Percentiles rank a stretch among this genome's conserved stretches.
Evolutionary conservation across 75 land plant genomes (phyloP).

Genomic region (Picea glauca): DNA sequence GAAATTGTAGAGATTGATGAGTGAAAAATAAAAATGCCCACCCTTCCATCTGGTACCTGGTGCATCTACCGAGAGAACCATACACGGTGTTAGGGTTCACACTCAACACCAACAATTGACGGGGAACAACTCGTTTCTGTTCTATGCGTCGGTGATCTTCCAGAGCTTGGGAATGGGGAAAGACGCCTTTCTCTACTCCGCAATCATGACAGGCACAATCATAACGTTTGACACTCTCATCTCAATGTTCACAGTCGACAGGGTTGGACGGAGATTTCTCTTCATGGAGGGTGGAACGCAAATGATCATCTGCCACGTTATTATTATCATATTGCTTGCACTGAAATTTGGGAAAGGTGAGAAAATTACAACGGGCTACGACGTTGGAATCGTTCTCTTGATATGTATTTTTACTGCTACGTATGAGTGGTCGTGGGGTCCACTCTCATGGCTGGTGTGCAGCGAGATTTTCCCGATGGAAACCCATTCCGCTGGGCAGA

Average conservation of each 20-base stretch:
- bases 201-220: conserved; percentile 52
- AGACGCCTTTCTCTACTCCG: conserved; percentile 57
- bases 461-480: no score
- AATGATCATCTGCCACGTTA: conserved; percentile 68
- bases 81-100: no score
- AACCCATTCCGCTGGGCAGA: no score
- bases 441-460: no score
- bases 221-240: conserved; percentile 54
- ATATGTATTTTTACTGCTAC: conserved; percentile 60
- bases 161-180: conserved; percentile 74
- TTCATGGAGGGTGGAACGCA: conserved; percentile 69
- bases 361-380: conserved; percentile 33
- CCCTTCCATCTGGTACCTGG: no score
- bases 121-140: conserved; percentile 82
- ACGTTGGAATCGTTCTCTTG: conserved; percentile 40
- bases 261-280: conserved; percentile 63
- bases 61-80: no score
- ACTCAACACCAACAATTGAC: conserved; percentile 77
- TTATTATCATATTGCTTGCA: conserved; percentile 11
- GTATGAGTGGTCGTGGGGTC: conserved; percentile 18
- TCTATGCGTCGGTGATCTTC: conserved; percentile 87
- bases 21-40: no score
- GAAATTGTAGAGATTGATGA: no score
- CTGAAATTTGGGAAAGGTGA: conserved; percentile 33
- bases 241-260: conserved; percentile 67